Evolutionary conservation across 345 rosid species (phyloP).

Genomic region (Populus euphratica): DNA sequence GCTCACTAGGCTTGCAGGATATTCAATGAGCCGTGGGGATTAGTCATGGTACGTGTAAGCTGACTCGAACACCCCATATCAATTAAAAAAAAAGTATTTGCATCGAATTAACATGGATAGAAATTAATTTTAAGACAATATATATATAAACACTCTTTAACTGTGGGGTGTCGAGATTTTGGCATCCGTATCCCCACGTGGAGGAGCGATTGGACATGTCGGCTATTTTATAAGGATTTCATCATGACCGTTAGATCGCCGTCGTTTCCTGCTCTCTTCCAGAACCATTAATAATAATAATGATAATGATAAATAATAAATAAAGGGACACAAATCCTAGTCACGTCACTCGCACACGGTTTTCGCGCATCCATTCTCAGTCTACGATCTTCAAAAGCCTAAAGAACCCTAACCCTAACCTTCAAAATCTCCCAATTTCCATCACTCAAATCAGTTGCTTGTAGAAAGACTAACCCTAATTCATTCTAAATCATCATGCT

Average conservation of each 20-base stretch:
- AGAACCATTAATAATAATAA: too few species aligned
- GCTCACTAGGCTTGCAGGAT: too few species aligned
- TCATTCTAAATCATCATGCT: slow-evolving; percentile 39
- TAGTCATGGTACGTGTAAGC: too few species aligned
- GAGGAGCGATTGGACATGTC: neutral
- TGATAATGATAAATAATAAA: too few species aligned
- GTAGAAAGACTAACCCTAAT: slow-evolving; percentile 9
- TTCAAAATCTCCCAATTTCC: neutral
- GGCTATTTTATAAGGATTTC: neutral
- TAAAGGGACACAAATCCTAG: neutral
- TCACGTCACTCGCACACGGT: neutral
- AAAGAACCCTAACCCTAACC: neutral
- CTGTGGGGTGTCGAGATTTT: too few species aligned
- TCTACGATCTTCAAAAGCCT: neutral
- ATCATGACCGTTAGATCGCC: neutral
- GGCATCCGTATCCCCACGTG: too few species aligned
- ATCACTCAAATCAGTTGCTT: neutral
- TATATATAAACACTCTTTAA: too few species aligned
- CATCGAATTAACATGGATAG: too few species aligned
- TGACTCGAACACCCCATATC: too few species aligned
- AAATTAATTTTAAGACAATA: too few species aligned
- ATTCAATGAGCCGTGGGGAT: too few species aligned
- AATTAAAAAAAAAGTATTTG: too few species aligned
- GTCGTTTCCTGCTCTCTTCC: neutral
- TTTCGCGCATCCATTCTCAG: neutral